Conservation (phyloP, 192 early-diverging fungal genomes). For the Gamsiella multidivaricata region DNA sequence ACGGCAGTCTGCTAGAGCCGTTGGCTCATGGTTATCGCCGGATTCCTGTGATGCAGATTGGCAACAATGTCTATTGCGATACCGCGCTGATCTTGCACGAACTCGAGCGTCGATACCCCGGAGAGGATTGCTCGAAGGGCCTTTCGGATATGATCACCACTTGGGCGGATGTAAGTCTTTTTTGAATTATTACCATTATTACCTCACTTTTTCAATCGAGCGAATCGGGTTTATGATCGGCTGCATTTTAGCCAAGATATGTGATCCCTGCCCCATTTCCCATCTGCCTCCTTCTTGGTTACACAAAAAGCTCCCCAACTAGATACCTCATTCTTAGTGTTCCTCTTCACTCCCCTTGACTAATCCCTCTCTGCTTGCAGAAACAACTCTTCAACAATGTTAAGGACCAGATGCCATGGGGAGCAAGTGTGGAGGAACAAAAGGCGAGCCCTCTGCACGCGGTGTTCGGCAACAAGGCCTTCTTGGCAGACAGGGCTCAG, state of each 20-base stretch:
- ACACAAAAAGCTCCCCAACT: no score
- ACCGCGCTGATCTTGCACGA: constrained; percentile 51
- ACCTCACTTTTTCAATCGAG: constrained; percentile 20
- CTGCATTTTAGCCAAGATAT: background rate
- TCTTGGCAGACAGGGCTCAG: constrained; percentile 35
- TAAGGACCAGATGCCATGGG: constrained; percentile 43
- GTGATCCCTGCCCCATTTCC: background rate
- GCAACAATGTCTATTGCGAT: constrained; percentile 57
- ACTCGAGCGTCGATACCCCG: constrained; percentile 49
- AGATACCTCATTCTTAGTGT: no score
- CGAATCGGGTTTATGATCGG: constrained; percentile 28
- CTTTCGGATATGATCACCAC: constrained; percentile 7
- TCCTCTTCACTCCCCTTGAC: background rate
- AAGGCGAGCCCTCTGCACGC: constrained; percentile 27
- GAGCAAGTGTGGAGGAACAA: constrained; percentile 30
- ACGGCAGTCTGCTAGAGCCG: constrained; percentile 45
- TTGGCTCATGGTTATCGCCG: constrained; percentile 59
- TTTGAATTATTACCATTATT: no score
- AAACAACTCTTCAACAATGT: constrained; percentile 32
- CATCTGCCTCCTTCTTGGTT: background rate
- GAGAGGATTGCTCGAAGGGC: background rate
- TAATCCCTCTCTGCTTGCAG: constrained; percentile 7
- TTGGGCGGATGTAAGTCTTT: constrained; percentile 51
- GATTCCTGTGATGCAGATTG: constrained; percentile 62
- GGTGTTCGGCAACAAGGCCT: constrained; percentile 17